Base-by-base conservation (phyloP, 495 filamentous ascomycete species). In the Penicillium alfredii region DNA sequence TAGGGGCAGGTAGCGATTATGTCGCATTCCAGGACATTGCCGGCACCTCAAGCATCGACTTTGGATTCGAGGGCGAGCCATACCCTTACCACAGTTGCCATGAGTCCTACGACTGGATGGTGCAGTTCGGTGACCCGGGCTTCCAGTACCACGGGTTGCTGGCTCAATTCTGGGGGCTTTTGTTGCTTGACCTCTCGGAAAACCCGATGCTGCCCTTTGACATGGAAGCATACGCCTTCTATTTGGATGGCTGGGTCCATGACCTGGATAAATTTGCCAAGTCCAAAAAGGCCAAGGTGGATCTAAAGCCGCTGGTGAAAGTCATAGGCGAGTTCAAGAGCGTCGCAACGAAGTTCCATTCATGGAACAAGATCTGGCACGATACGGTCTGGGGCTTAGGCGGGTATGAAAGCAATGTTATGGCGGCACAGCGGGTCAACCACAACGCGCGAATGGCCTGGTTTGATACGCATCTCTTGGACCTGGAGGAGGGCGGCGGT, bases 1-100 rank as follows among this genome's bases (percentile, higher is more conserved):
- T 94, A 1, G 87, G 86, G 30, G 78, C 79, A 8, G 85, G 78
- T n/a, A 84, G 86, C 49, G 92, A 96, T 55, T 92, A 86, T 49
- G 82, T 90, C 18, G 78, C 89, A 21, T 98, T 95, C 60, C 90
- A 95, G 57, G 78, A 90, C 47, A 84, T 96, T 15, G 89, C 86
- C n/a, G 92, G 92, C 26, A 86, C 81, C 4, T 88, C 86, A 4
- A 89, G 84, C 11, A 69, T 97, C 34, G 92, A 97, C 56, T 77
- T 98, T 45, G 73, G 78, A 23, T 98, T 98, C 47, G 54, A 61
- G 24, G 86, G 84, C 11, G 63, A 71, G 11, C 53, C 70, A 13
- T 88, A 71, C 55, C 88, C 90, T 2, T 80, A 82, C 36, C 80
- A 88, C 58, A 88, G 82, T 42, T 92, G 84, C 60, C 88, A 92